Conservation (phyloP, 495 filamentous ascomycete genomes). For the Penicillium bialowiezense region DNA sequence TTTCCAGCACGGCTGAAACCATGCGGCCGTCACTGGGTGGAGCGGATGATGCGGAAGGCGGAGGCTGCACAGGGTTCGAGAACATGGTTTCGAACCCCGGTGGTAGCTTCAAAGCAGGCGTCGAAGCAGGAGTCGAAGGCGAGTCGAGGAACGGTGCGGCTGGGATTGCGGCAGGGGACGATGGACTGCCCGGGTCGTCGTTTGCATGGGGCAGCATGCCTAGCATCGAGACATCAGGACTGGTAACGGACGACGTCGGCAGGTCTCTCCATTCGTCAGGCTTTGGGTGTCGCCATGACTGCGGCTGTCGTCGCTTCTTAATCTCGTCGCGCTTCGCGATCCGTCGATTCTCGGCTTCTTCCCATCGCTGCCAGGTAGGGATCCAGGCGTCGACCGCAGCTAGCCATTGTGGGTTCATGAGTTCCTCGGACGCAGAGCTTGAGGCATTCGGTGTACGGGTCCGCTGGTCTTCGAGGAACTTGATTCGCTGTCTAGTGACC, state of each 20-base stretch:
- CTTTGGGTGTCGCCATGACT: constrained; percentile 4
- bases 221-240: constrained; percentile 4
- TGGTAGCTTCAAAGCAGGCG: constrained; percentile 25
- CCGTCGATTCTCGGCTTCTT: constrained; percentile 35
- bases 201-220: neutral
- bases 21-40: constrained; percentile 17
- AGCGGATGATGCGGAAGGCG: constrained; percentile 3
- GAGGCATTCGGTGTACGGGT: constrained; percentile 7
- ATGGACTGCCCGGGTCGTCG: neutral
- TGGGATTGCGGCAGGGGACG: constrained; percentile 1
- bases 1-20: constrained; percentile 36
- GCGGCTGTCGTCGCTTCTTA: constrained; percentile 34
- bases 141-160: neutral
- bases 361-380: constrained; percentile 44
- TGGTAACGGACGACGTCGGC: neutral
- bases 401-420: constrained; percentile 41
- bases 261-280: neutral
- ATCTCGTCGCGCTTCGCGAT: constrained; percentile 44
- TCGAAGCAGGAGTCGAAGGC: constrained; percentile 2
- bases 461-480: constrained; percentile 38
- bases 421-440: constrained; percentile 17
- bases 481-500: constrained; percentile 44
- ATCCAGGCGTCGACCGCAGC: constrained; percentile 42
- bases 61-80: constrained; percentile 11
- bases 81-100: constrained; percentile 43